Evolutionary conservation across 495 filamentous ascomycete genomes (phyloP).

Genomic region (Penicillium flavigenum): DNA sequence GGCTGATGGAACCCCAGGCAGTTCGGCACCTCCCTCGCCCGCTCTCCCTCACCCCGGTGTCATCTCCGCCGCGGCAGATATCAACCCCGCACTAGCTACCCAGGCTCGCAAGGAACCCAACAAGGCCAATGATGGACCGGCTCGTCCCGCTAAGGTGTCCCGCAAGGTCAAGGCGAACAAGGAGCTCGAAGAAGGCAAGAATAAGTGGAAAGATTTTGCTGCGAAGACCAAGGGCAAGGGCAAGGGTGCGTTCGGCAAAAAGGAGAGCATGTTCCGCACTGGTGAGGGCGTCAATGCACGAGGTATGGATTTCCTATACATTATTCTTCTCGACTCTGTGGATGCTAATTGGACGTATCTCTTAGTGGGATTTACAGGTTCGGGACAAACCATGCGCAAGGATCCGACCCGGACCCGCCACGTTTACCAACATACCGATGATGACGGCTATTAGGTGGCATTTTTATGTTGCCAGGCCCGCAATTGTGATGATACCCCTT

Average conservation of each 20-base stretch:
- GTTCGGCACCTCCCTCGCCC: slow-evolving; percentile 47
- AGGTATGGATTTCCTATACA: slow-evolving; percentile 53
- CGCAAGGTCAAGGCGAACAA: slow-evolving; percentile 88
- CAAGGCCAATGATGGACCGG: slow-evolving; percentile 65
- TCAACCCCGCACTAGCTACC: slow-evolving; percentile 75
- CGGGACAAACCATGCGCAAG: slow-evolving; percentile 91
- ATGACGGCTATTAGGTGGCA: slow-evolving; percentile 54
- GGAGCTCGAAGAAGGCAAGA: slow-evolving; percentile 86
- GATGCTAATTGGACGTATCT: slow-evolving; percentile 14
- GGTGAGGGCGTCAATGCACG: slow-evolving; percentile 79
- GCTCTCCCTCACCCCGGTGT: slow-evolving; percentile 57
- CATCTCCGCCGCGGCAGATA: slow-evolving; percentile 83
- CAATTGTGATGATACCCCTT: slow-evolving; percentile 11
- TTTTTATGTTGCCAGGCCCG: not conserved
- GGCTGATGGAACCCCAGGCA: slow-evolving; percentile 73
- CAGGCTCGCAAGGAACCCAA: slow-evolving; percentile 65
- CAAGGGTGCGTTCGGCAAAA: slow-evolving; percentile 80
- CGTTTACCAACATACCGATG: slow-evolving; percentile 79
- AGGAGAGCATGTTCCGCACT: slow-evolving; percentile 97
- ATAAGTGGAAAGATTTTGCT: slow-evolving; percentile 91
- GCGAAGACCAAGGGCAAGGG: slow-evolving; percentile 75
- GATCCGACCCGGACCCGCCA: slow-evolving; percentile 80
- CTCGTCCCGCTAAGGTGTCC: slow-evolving; percentile 62
- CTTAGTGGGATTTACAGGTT: slow-evolving; percentile 91
- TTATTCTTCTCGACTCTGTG: slow-evolving; percentile 2